phyloP scores from a whole-genome alignment of 306 rosid species.

The Prunus dulcis region DNA sequence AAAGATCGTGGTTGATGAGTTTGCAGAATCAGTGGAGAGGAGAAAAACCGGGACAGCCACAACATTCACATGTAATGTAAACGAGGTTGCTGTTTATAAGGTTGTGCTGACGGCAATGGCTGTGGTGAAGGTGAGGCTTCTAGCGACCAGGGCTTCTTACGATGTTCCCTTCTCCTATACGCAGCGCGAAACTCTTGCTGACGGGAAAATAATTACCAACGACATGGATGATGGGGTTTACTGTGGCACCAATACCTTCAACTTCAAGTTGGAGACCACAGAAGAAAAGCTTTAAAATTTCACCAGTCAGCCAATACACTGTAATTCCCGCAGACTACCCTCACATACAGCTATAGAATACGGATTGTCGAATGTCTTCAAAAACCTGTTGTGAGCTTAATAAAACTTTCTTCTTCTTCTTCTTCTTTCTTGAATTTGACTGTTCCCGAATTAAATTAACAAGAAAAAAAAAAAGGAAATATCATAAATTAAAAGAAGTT shows the following conservation, averaged over 20 bases:
- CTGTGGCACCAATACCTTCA: slow-evolving; percentile 1
- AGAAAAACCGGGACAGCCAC: neutral
- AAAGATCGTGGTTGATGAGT: neutral
- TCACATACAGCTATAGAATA: too few species aligned
- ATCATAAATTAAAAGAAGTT: too few species aligned
- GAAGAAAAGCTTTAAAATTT: neutral
- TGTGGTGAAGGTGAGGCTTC: neutral
- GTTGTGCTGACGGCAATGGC: neutral
- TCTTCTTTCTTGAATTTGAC: too few species aligned
- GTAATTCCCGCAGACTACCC: too few species aligned
- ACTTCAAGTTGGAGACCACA: neutral
- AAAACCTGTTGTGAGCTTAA: too few species aligned
- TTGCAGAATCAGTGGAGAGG: neutral
- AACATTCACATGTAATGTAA: neutral
- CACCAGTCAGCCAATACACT: too few species aligned
- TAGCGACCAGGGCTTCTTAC: neutral
- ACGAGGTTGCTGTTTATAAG: neutral
- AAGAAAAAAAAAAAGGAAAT: too few species aligned
- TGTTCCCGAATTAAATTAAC: too few species aligned
- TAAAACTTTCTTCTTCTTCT: too few species aligned
- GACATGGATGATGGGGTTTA: slow-evolving; percentile 11
- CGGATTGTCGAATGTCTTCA: too few species aligned
- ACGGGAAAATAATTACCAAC: slow-evolving; percentile 2
- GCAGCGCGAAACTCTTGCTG: neutral
- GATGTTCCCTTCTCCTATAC: slow-evolving; percentile 21